These are phyloP conservation scores for Sporisorium scitamineum DNA, from an alignment of 1,284 basidiomycete genomes.

Conservation along the genomic window DNA sequence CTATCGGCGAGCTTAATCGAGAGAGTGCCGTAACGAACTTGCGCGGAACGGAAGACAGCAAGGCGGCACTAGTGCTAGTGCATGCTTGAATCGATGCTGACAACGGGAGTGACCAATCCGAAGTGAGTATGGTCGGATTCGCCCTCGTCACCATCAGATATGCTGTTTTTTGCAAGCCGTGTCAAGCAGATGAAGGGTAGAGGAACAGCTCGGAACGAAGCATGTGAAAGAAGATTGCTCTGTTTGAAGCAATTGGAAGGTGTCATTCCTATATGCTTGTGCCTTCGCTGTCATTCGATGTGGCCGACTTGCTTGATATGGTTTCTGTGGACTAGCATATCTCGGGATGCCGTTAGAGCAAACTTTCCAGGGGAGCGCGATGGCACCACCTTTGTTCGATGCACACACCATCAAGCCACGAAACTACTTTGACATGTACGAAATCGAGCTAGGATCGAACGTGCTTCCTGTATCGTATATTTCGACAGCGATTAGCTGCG, in stretches of 20 bases:
- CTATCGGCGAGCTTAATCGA: background rate
- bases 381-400: background rate
- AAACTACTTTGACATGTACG: background rate
- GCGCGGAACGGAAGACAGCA: background rate
- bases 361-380: background rate
- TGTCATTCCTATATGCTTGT: too few relatives aligned
- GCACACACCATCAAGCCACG: background rate
- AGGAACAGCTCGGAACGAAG: background rate
- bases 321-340: background rate
- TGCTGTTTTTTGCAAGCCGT: too few relatives aligned
- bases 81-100: background rate
- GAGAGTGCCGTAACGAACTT: too few relatives aligned
- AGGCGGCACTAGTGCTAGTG: background rate
- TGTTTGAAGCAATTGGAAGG: too few relatives aligned
- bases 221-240: background rate
- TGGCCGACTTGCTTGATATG: background rate
- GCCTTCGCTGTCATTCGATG: too few relatives aligned
- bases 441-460: background rate
- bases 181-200: too few relatives aligned
- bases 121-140: background rate
- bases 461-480: too few relatives aligned
- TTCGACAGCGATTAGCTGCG: too few relatives aligned
- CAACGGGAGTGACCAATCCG: background rate
- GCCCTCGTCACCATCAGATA: too few relatives aligned
- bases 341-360: background rate